Percentiles rank a stretch among this genome's conserved stretches.
These are phyloP conservation scores for Porcisia hertigi DNA, from an alignment of 208 protist species.

Conservation along the genomic window DNA sequence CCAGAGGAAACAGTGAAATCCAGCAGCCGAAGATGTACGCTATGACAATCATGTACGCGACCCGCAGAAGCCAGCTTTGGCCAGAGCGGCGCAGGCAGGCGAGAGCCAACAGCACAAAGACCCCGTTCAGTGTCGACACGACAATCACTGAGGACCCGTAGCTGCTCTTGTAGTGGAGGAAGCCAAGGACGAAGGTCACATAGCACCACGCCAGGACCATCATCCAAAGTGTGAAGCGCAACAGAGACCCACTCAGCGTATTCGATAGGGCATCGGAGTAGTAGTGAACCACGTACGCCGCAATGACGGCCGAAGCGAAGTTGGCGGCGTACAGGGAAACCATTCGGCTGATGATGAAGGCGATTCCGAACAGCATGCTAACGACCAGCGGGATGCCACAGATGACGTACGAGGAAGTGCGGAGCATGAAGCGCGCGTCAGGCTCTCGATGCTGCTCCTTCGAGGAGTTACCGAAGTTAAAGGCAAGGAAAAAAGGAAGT, in stretches of 20 bases:
- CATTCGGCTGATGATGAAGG: constrained; percentile 68
- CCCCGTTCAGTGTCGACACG: constrained; percentile 32
- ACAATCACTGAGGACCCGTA: constrained; percentile 48
- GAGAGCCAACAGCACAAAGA: constrained; percentile 42
- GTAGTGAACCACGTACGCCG: constrained; percentile 61
- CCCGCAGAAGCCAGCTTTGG: constrained; percentile 42
- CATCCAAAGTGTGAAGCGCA: constrained; percentile 58
- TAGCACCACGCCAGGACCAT: constrained; percentile 62
- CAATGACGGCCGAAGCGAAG: constrained; percentile 31
- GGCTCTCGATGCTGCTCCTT: constrained; percentile 18
- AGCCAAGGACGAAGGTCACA: constrained; percentile 55
- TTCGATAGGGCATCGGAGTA: constrained; percentile 54
- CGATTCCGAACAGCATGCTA: constrained; percentile 64
- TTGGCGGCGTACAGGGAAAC: constrained; percentile 48
- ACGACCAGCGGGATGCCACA: constrained; percentile 52
- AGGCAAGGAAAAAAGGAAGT: constrained; percentile 54
- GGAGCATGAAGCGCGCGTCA: constrained; percentile 27
- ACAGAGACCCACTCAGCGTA: constrained; percentile 40
- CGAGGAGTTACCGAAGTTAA: constrained; percentile 34
- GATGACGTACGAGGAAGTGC: constrained; percentile 58
- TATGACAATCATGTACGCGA: constrained; percentile 39
- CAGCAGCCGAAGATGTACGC: constrained; percentile 54
- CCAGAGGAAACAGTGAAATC: constrained; percentile 53
- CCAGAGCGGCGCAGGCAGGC: constrained; percentile 38
- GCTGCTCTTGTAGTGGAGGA: constrained; percentile 35